These are phyloP conservation scores for Cyclotella atomus DNA, from an alignment of 108 stramenopile genomes.

Conservation along the genomic window DNA sequence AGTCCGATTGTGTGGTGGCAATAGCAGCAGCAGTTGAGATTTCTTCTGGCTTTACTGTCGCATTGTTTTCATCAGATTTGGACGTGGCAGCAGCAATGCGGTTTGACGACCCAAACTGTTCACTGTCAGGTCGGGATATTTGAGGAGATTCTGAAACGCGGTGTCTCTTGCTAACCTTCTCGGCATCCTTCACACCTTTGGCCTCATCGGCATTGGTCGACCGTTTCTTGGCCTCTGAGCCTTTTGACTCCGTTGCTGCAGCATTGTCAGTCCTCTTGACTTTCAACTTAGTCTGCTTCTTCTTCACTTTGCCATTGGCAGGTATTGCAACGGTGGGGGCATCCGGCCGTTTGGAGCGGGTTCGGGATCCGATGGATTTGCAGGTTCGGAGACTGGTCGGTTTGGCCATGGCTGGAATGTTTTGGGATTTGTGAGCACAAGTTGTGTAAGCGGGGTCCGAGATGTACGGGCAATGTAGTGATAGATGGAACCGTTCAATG, in stretches of 20 bases:
- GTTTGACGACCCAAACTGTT: not conserved
- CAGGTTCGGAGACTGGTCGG: not conserved
- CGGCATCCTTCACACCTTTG: no score
- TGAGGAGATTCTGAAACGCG: not conserved
- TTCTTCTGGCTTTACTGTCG: no score
- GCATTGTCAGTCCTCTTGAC: not conserved
- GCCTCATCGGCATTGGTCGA: not conserved
- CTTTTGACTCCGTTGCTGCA: not conserved
- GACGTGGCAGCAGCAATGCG: not conserved
- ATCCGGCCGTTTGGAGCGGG: conserved; percentile 1
- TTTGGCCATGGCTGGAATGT: not conserved
- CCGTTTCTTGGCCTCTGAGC: not conserved
- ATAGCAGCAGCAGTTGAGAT: no score
- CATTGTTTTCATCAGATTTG: no score
- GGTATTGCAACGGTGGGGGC: not conserved
- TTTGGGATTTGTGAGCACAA: not conserved
- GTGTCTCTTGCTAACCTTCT: not conserved
- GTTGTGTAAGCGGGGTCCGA: no score
- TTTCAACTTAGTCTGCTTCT: not conserved
- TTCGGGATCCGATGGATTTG: conserved; percentile 9
- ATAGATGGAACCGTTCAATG: no score
- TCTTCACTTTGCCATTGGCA: not conserved
- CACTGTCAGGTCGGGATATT: not conserved
- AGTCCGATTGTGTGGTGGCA: not conserved
- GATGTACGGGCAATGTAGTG: no score